A percentile compares a stretch with the other conserved stretches of the same genome.
phyloP scores from a whole-genome alignment of 169 alveolate genomes.

The Amoebophrya sp. region DNA sequence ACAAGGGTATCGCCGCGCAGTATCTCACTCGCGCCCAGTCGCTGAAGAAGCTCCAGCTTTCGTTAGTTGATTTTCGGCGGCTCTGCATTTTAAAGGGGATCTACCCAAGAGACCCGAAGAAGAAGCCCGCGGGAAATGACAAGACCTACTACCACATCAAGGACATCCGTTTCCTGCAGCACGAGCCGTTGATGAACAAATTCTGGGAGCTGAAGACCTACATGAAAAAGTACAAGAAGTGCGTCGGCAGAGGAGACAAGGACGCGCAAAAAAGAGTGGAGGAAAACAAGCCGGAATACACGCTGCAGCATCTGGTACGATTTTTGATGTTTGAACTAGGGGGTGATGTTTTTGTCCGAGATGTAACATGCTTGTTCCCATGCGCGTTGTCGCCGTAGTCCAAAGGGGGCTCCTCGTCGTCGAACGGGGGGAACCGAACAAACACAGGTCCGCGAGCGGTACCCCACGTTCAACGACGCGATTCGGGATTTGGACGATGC shows the following conservation, averaged over 20 bases:
- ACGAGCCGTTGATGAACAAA: conserved; percentile 63
- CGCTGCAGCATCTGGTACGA: conserved; percentile 68
- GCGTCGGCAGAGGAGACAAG: conserved; percentile 64
- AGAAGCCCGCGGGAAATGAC: conserved; percentile 64
- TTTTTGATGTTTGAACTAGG: too few species aligned
- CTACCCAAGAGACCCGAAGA: conserved; percentile 96
- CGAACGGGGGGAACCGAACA: conserved; percentile 98
- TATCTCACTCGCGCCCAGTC: conserved; percentile 79
- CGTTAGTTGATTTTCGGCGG: conserved; percentile 82
- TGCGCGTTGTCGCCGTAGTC: conserved; percentile 95
- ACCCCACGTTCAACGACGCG: conserved; percentile 92
- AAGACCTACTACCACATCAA: conserved; percentile 79
- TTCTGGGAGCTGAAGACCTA: conserved; percentile 74
- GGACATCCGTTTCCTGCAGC: conserved; percentile 64
- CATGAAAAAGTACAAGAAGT: conserved; percentile 70
- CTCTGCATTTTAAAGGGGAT: conserved; percentile 96
- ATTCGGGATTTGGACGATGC: conserved; percentile 95
- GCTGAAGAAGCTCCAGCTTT: conserved; percentile 68
- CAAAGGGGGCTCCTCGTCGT: conserved; percentile 98
- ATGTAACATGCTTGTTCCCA: too few species aligned
- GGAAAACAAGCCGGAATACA: conserved; percentile 72
- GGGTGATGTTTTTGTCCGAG: too few species aligned
- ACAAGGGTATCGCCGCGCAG: conserved; percentile 70
- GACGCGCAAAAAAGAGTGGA: conserved; percentile 58
- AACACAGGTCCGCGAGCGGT: conserved; percentile 44